Conservation (phyloP, 139 green algal genomes). For the Desmodesmus armatus region DNA sequence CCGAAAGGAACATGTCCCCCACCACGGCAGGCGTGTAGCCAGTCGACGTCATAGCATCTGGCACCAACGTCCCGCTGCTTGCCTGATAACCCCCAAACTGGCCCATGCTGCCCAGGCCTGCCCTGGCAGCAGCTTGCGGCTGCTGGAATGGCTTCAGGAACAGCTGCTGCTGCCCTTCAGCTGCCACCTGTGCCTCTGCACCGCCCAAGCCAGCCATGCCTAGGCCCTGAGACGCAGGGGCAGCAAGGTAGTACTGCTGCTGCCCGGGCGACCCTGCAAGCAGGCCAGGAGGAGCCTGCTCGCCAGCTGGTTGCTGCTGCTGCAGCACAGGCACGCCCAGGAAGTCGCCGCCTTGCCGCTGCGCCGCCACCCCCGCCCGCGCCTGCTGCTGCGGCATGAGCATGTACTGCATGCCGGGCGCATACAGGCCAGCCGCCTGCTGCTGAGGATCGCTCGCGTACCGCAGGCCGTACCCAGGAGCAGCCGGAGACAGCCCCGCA, state of each 20-base stretch:
- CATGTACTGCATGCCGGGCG: slow-evolving; percentile 6
- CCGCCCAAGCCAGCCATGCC: neutral
- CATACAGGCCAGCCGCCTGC: neutral
- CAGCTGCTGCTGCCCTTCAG: slow-evolving; percentile 12
- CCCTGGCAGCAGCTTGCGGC: neutral
- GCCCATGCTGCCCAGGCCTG: neutral
- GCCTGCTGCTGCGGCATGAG: slow-evolving; percentile 7
- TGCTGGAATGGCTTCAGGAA: neutral
- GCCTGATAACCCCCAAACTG: neutral
- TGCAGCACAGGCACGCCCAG: neutral
- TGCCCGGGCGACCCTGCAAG: neutral
- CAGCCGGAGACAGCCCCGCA: neutral
- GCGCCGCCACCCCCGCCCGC: neutral
- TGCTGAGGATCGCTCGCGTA: neutral
- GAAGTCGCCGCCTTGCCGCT: too few species aligned
- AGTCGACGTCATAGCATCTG: neutral
- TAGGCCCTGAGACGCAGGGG: neutral
- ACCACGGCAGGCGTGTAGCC: neutral
- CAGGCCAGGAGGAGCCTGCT: too few species aligned
- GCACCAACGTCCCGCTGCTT: neutral
- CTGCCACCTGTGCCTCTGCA: slow-evolving; percentile 35
- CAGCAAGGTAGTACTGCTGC: too few species aligned
- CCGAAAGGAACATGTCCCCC: neutral
- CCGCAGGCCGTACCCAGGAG: neutral
- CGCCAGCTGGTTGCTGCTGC: slow-evolving; percentile 18